phyloP scores from a whole-genome alignment of 1,284 basidiomycete species.

The Trichosporon faecale region DNA sequence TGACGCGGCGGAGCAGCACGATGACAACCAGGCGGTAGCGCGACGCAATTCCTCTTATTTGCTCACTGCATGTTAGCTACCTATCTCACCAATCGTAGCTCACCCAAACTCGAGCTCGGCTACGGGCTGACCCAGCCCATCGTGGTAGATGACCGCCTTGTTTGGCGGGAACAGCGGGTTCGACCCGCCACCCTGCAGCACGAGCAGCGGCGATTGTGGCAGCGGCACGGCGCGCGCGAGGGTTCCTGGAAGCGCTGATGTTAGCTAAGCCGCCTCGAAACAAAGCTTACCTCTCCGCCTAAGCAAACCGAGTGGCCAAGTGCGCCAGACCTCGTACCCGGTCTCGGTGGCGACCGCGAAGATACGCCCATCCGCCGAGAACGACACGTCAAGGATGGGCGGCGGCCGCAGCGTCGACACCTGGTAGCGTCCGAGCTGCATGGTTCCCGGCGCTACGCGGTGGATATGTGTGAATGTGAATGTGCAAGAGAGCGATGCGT shows the following conservation, averaged over 20 bases:
- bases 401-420: conserved; percentile 75
- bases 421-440: conserved; percentile 85
- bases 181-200: conserved; percentile 82
- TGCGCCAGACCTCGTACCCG: conserved; percentile 82
- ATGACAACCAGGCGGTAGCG: conserved; percentile 79
- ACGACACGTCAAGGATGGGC: conserved; percentile 70
- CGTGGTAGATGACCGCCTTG: conserved; percentile 90
- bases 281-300: conserved; percentile 67
- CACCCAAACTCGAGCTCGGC: conserved; percentile 80
- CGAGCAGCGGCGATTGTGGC: conserved; percentile 78
- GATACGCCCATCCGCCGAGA: conserved; percentile 67
- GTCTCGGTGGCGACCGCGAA: conserved; percentile 78
- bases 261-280: neutral
- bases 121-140: conserved; percentile 67
- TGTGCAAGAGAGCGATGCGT: neutral
- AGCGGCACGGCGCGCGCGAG: conserved; percentile 72
- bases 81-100: conserved; percentile 15
- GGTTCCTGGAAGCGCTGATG: conserved; percentile 59
- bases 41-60: conserved; percentile 74
- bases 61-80: conserved; percentile 58
- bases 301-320: conserved; percentile 72
- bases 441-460: conserved; percentile 41
- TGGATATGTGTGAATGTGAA: neutral
- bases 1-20: conserved; percentile 71
- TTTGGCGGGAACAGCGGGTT: conserved; percentile 91